Conservation (phyloP, 169 alveolate genomes). For the Eimeria acervulina region DNA sequence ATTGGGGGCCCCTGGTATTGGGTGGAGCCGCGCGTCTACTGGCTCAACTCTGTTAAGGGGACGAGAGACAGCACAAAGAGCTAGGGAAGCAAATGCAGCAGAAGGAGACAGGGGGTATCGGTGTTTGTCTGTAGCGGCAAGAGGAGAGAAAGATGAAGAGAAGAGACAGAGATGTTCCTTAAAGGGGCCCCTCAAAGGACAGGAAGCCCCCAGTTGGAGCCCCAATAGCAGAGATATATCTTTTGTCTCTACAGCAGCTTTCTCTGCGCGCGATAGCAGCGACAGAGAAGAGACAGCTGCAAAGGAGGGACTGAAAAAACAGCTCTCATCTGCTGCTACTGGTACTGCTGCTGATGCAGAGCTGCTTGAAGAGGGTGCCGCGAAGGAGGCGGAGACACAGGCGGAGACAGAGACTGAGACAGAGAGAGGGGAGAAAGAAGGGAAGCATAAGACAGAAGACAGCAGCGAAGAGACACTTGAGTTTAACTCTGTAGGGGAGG, state of each 20-base stretch:
- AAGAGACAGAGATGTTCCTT: not conserved
- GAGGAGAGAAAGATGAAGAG: not conserved
- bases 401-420: too few relatives aligned
- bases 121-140: not conserved
- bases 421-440: too few relatives aligned
- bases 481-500: not conserved
- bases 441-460: not conserved
- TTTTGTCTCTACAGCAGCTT: not conserved
- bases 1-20: not conserved
- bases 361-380: too few relatives aligned
- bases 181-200: not conserved
- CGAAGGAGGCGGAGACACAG: too few relatives aligned
- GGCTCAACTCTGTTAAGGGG: not conserved
- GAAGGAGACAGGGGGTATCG: too few relatives aligned
- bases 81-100: not conserved
- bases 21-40: conserved; percentile 23
- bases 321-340: too few relatives aligned
- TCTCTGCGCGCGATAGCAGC: not conserved
- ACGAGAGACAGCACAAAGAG: not conserved
- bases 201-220: conserved; percentile 18
- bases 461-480: not conserved
- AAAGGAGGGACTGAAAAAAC: too few relatives aligned
- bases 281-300: conserved; percentile 15
- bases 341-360: too few relatives aligned
- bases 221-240: not conserved